These are phyloP conservation scores for Yamadazyma conglobata DNA, from an alignment of 1,139 yeast genomes.

Conservation along the genomic window DNA sequence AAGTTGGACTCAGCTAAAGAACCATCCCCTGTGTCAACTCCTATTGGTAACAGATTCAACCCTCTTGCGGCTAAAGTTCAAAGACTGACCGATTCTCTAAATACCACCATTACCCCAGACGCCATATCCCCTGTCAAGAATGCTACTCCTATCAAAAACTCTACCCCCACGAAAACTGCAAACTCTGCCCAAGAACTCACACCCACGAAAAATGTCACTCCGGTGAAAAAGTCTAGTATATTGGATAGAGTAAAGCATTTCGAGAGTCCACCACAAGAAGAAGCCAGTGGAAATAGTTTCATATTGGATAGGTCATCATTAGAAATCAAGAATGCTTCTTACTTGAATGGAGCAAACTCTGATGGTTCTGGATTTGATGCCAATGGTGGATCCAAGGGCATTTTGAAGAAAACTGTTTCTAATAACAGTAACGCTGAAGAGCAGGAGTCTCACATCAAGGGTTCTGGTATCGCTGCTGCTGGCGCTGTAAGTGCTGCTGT, in stretches of 20 bases:
- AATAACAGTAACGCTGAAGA: too few species aligned
- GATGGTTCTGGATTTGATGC: conserved; percentile 1
- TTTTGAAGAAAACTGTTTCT: too few species aligned
- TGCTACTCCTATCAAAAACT: neutral
- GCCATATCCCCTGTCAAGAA: conserved; percentile 5
- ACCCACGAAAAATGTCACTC: too few species aligned
- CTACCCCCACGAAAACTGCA: conserved; percentile 3
- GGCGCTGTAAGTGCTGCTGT: conserved; percentile 11
- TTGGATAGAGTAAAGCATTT: conserved; percentile 40
- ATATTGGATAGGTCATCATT: conserved; percentile 18
- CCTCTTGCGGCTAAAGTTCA: conserved; percentile 17
- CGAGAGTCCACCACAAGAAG: conserved; percentile 31
- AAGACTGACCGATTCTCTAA: conserved; percentile 11
- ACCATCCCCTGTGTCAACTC: conserved; percentile 1
- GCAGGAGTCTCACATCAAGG: neutral
- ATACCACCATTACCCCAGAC: conserved; percentile 5
- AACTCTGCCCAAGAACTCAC: conserved; percentile 12
- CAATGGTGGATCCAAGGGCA: conserved; percentile 2
- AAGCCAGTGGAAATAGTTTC: conserved; percentile 15
- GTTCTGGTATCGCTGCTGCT: conserved; percentile 8
- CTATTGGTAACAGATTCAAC: conserved; percentile 9
- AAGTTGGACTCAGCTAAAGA: conserved; percentile 9
- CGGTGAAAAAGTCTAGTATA: conserved; percentile 22
- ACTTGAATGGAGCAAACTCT: conserved; percentile 3
- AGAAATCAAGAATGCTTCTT: conserved; percentile 16